Percentiles rank a stretch among this genome's conserved stretches.
Evolutionary conservation across 148 eudicot species (phyloP).

Genomic region (Persicaria tinctoria): DNA sequence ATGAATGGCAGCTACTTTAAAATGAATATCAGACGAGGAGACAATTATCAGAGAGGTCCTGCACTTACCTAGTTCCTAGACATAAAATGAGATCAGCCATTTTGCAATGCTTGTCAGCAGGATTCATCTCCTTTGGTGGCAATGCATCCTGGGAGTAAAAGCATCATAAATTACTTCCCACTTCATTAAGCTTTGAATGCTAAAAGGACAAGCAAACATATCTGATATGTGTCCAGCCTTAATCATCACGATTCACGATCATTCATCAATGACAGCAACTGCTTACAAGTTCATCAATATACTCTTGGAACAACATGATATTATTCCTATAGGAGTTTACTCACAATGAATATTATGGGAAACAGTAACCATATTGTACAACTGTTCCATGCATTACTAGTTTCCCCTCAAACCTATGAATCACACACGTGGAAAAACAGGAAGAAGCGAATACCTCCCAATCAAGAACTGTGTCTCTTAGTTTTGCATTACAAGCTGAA

Average conservation of each 20-base stretch:
- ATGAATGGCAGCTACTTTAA: too few species aligned
- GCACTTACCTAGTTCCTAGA: conserved; percentile 79
- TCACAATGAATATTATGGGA: not conserved
- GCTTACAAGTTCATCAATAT: not conserved
- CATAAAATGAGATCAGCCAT: conserved; percentile 92
- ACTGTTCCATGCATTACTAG: not conserved
- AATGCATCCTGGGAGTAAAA: conserved; percentile 61
- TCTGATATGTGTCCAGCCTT: not conserved
- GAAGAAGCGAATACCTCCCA: conserved; percentile 69
- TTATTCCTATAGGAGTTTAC: not conserved
- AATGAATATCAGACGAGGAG: not conserved
- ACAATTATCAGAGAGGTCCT: not conserved
- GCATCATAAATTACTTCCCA: not conserved
- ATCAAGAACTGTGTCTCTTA: conserved; percentile 89
- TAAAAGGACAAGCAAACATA: not conserved
- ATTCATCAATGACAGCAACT: not conserved
- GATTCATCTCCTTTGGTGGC: conserved; percentile 82
- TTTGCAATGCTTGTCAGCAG: conserved; percentile 82
- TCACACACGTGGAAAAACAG: not conserved
- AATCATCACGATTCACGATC: not conserved
- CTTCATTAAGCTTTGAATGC: not conserved
- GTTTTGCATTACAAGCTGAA: conserved; percentile 52
- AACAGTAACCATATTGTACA: not conserved
- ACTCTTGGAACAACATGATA: not conserved
- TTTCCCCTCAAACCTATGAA: not conserved